These are phyloP conservation scores for Whalleya microplaca DNA, from an alignment of 2,329 filamentous ascomycete species.

Conservation along the genomic window DNA sequence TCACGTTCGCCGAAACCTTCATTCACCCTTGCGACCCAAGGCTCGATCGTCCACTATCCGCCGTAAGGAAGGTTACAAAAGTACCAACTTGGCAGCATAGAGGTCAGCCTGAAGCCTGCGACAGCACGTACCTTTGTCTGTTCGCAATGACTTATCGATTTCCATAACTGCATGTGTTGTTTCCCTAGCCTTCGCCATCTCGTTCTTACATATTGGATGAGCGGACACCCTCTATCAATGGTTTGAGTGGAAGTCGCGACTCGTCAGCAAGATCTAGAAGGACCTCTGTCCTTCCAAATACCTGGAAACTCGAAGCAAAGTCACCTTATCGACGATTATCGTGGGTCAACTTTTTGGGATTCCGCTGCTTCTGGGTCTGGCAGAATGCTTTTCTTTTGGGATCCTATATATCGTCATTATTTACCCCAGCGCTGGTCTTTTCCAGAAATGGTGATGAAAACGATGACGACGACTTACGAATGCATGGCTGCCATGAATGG, in stretches of 20 bases:
- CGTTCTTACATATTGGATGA: not conserved
- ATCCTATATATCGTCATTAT: not conserved
- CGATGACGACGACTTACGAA: constrained; percentile 29
- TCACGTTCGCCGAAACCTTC: not conserved
- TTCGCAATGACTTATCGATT: not conserved
- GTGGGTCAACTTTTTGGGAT: not conserved
- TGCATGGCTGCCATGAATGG: constrained; percentile 30
- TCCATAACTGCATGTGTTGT: not conserved
- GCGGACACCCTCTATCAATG: not conserved
- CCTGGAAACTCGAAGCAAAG: not conserved
- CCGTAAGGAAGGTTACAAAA: not conserved
- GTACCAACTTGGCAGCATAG: not conserved
- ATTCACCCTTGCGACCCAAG: not conserved
- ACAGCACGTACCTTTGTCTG: not conserved
- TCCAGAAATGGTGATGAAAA: constrained; percentile 12
- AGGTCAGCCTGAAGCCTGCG: not conserved
- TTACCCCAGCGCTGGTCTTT: not conserved
- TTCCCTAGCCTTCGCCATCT: not conserved
- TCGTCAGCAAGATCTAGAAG: constrained; percentile 4
- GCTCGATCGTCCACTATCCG: not conserved
- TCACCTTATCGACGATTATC: not conserved
- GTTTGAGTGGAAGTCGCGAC: constrained; percentile 2
- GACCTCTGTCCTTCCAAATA: not conserved
- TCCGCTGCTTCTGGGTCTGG: not conserved
- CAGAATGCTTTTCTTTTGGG: not conserved